Percentiles rank a stretch among this genome's conserved stretches.
These are phyloP conservation scores for Paraconiothyrium sp. DNA, from an alignment of 2,329 filamentous ascomycete species.

Conservation along the genomic window DNA sequence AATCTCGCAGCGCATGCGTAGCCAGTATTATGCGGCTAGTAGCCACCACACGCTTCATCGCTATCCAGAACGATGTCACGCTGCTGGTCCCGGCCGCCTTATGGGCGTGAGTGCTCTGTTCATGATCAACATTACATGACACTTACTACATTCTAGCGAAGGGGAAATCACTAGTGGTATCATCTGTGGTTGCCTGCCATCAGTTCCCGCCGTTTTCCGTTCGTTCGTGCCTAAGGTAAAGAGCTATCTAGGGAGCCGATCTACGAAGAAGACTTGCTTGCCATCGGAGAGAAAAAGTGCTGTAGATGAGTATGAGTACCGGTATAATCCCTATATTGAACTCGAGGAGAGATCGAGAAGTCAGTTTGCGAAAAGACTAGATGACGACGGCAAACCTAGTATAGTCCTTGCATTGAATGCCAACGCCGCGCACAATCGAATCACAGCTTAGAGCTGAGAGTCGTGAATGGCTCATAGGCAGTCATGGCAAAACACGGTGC, in stretches of 20 bases:
- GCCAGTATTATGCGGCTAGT: too few relatives aligned
- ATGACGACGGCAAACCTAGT: background rate
- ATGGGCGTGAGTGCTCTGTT: too few relatives aligned
- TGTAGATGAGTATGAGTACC: background rate
- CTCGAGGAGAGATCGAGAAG: background rate
- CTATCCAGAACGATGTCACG: too few relatives aligned
- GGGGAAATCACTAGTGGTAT: too few relatives aligned
- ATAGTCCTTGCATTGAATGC: background rate
- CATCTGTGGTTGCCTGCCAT: too few relatives aligned
- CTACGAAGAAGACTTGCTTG: background rate
- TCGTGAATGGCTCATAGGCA: background rate
- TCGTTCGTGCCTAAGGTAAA: background rate
- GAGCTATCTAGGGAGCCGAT: background rate
- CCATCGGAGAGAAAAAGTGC: background rate
- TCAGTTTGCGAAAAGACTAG: background rate
- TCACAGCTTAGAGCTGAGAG: background rate
- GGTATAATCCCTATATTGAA: background rate
- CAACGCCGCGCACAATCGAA: background rate
- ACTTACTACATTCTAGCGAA: too few relatives aligned
- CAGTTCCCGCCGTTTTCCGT: too few relatives aligned
- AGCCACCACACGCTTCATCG: too few relatives aligned
- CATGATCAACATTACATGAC: too few relatives aligned
- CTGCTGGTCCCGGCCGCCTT: too few relatives aligned
- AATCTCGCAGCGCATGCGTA: too few relatives aligned
- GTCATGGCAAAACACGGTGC: background rate